phyloP scores from a whole-genome alignment of 345 rosid species.

The Populus nigra region DNA sequence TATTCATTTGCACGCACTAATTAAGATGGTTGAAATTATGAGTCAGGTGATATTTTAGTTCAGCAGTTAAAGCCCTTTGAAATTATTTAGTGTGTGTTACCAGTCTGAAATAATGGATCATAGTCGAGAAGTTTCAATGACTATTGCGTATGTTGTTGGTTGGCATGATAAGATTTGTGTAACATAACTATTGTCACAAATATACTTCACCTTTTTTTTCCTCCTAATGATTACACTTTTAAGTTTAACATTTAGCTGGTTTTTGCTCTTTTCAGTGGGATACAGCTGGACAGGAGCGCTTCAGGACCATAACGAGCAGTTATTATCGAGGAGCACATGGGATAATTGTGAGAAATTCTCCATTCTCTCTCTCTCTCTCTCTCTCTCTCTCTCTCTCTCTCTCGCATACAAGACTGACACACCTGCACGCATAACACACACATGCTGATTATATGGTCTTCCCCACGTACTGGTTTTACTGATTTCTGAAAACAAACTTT shows the following conservation, averaged over 20 bases:
- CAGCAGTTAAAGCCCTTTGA: background rate
- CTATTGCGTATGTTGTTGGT: background rate
- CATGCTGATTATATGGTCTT: background rate
- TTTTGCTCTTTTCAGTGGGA: slow-evolving; percentile 58
- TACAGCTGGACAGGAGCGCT: slow-evolving; percentile 91
- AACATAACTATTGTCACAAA: background rate
- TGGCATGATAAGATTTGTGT: background rate
- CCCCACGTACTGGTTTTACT: background rate
- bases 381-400: too few species aligned
- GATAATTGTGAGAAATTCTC: slow-evolving; percentile 55
- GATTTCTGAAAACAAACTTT: background rate
- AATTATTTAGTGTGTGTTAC: background rate
- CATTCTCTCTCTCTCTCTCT: background rate
- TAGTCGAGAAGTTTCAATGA: background rate
- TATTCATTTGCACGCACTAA: background rate
- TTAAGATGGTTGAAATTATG: background rate
- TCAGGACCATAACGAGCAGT: slow-evolving; percentile 90
- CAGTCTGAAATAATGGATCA: background rate
- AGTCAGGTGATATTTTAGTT: background rate
- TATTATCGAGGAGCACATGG: slow-evolving; percentile 96
- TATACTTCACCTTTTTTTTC: background rate
- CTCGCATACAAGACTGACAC: too few species aligned
- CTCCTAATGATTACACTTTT: background rate
- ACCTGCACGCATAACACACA: background rate
- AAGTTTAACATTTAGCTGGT: background rate